Evolutionary conservation across 306 rosid genomes (phyloP).

Genomic region (Begonia loranthoides): DNA sequence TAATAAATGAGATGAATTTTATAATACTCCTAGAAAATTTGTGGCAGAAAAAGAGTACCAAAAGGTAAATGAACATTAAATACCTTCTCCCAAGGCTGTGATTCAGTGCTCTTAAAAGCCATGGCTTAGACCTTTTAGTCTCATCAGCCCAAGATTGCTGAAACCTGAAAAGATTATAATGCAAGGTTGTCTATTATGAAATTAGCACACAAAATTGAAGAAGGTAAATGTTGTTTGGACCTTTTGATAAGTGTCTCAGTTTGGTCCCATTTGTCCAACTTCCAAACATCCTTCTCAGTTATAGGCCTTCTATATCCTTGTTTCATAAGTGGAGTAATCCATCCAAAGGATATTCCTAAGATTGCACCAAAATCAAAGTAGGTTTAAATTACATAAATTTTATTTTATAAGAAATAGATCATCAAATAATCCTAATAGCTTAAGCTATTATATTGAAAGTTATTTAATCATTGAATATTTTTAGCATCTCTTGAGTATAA

Average conservation of each 20-base stretch:
- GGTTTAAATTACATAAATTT: slow-evolving; percentile 2
- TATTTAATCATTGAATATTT: too few relatives aligned
- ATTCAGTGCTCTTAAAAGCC: slow-evolving; percentile 74
- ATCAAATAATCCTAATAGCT: too few relatives aligned
- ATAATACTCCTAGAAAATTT: not conserved
- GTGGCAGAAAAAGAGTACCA: not conserved
- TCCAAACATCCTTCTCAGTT: slow-evolving; percentile 75
- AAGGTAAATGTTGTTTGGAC: slow-evolving; percentile 13
- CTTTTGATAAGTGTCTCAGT: slow-evolving; percentile 42
- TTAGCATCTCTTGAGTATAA: too few relatives aligned
- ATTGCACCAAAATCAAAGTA: slow-evolving; percentile 14
- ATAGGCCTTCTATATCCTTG: slow-evolving; percentile 65
- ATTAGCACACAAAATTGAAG: too few relatives aligned
- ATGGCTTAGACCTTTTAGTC: slow-evolving; percentile 49
- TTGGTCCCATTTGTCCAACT: slow-evolving; percentile 75
- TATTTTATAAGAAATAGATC: too few relatives aligned
- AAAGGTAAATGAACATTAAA: slow-evolving; percentile 9
- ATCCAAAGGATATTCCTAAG: slow-evolving; percentile 59
- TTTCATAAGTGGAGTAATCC: slow-evolving; percentile 80
- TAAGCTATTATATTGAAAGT: too few relatives aligned
- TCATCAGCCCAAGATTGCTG: slow-evolving; percentile 62
- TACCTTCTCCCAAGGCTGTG: slow-evolving; percentile 77
- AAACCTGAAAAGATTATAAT: slow-evolving; percentile 34
- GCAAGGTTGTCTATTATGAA: too few relatives aligned
- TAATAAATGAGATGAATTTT: slow-evolving; percentile 6